A percentile compares a stretch with the other conserved stretches of the same genome.
These are phyloP conservation scores for Rhododendron ferrugineum DNA, from an alignment of 148 eudicot genomes.

Conservation along the genomic window DNA sequence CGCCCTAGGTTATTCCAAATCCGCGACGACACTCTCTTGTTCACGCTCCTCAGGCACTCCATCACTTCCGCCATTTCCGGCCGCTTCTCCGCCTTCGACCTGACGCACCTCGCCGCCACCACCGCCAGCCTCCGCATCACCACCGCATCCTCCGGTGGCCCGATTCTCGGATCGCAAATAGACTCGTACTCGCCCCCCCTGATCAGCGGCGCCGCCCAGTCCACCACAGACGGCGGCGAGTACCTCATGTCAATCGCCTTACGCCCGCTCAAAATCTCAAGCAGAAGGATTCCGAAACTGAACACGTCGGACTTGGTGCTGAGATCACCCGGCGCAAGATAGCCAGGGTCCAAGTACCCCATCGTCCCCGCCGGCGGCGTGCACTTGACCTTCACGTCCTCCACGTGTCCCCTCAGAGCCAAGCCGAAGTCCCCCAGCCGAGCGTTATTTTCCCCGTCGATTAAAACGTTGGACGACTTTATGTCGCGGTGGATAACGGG, in stretches of 20 bases:
- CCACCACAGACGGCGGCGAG: conserved; percentile 75
- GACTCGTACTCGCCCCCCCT: conserved; percentile 25
- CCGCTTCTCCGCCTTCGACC: conserved; percentile 58
- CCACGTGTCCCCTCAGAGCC: conserved; percentile 61
- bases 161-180: conserved; percentile 57
- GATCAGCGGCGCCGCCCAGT: conserved; percentile 77
- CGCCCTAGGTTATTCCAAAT: conserved; percentile 32
- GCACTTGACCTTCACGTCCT: conserved; percentile 35
- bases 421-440: conserved; percentile 82
- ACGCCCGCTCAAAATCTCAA: conserved; percentile 75
- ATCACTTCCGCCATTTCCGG: conserved; percentile 59
- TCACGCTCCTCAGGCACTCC: conserved; percentile 31
- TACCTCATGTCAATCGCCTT: conserved; percentile 68
- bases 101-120: conserved; percentile 61
- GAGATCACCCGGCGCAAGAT: conserved; percentile 65
- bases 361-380: conserved; percentile 93
- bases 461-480: conserved; percentile 64
- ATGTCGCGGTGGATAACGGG: conserved; percentile 81
- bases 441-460: conserved; percentile 47
- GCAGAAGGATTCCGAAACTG: conserved; percentile 69
- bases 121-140: conserved; percentile 37
- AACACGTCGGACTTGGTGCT: conserved; percentile 67
- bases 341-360: conserved; percentile 81
- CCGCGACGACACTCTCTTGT: conserved; percentile 28
- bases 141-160: conserved; percentile 24